Conservation (phyloP, 192 early-diverging fungal species). For the Linnemannia hyalina region DNA sequence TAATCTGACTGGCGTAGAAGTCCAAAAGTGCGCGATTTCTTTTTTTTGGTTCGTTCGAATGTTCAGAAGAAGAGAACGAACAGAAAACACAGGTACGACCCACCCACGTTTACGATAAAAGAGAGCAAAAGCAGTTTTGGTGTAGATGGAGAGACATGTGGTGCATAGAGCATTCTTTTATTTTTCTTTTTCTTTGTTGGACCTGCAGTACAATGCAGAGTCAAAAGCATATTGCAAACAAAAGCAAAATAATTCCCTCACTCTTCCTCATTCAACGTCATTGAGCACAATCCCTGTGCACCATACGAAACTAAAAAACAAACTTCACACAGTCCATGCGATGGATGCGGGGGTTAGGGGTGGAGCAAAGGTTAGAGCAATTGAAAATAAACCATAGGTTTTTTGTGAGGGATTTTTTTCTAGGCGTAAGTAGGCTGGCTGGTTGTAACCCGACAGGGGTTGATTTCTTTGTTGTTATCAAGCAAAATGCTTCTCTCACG, state of each 20-base stretch:
- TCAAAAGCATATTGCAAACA: background rate
- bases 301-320: background rate
- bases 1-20: slow-evolving; percentile 4
- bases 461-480: background rate
- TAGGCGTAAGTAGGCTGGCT: background rate
- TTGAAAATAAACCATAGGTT: background rate
- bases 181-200: background rate
- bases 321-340: background rate
- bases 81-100: background rate
- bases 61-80: background rate
- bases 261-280: background rate
- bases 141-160: background rate
- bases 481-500: background rate
- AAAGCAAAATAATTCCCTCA: slow-evolving; percentile 4
- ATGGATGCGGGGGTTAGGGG: background rate
- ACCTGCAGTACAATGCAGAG: background rate
- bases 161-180: background rate
- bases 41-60: background rate
- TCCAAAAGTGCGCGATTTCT: slow-evolving; percentile 7
- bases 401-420: background rate
- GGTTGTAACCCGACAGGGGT: background rate
- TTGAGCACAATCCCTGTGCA: background rate
- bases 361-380: background rate
- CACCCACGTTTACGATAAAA: background rate
- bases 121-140: background rate